A percentile compares a stretch with the other conserved stretches of the same genome.
These are phyloP conservation scores for Fulvia fulva DNA, from an alignment of 2,329 filamentous ascomycete genomes.

Conservation along the genomic window DNA sequence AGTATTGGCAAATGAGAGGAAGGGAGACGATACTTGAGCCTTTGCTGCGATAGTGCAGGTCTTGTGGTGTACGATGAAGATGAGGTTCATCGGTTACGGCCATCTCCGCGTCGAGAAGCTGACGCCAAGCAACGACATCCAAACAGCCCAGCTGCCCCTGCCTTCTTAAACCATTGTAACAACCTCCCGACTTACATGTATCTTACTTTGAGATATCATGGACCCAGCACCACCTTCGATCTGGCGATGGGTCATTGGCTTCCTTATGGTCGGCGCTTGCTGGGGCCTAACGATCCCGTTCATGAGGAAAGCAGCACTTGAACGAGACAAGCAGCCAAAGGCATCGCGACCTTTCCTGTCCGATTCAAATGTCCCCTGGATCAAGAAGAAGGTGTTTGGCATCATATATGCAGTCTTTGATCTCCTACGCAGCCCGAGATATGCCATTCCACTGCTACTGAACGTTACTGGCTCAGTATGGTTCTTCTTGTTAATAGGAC, in stretches of 20 bases:
- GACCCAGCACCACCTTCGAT: conserved; percentile 40
- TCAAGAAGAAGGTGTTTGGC: conserved; percentile 60
- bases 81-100: background rate
- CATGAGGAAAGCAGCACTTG: conserved; percentile 78
- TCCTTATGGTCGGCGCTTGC: conserved; percentile 83
- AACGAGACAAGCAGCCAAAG: conserved; percentile 42
- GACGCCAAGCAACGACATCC: background rate
- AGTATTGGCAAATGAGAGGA: background rate
- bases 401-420: conserved; percentile 73
- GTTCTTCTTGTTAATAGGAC: conserved; percentile 92
- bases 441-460: conserved; percentile 77
- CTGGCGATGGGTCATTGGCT: conserved; percentile 82
- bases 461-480: conserved; percentile 92
- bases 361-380: conserved; percentile 48
- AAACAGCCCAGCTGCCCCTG: background rate
- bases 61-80: background rate
- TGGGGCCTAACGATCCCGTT: conserved; percentile 91
- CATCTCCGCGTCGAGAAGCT: background rate
- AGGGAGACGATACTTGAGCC: background rate
- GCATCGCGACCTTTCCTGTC: conserved; percentile 50
- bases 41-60: background rate
- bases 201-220: conserved; percentile 21
- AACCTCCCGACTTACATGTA: too few species aligned
- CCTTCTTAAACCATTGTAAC: background rate
- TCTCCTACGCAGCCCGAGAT: conserved; percentile 73